These are phyloP conservation scores for Monilinia laxa DNA, from an alignment of 2,329 filamentous ascomycete genomes.

Conservation along the genomic window DNA sequence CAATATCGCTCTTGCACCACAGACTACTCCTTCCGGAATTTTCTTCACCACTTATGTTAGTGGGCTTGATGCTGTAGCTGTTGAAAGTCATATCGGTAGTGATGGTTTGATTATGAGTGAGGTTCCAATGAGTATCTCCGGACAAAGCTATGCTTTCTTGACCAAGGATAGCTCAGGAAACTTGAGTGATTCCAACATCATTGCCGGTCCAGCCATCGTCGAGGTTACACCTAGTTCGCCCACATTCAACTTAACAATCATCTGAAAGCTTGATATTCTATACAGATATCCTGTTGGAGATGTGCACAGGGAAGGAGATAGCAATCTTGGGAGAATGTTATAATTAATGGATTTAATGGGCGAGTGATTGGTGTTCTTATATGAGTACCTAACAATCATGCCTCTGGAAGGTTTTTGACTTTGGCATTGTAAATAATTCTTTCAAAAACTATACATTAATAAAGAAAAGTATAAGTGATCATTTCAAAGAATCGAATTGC, in stretches of 20 bases:
- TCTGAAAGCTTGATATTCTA: background rate
- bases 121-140: conserved; percentile 41
- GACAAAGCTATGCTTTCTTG: conserved; percentile 46
- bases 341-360: background rate
- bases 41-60: conserved; percentile 43
- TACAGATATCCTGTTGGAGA: background rate
- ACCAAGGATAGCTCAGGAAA: conserved; percentile 42
- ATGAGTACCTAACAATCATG: background rate
- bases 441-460: background rate
- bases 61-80: conserved; percentile 39
- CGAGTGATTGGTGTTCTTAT: background rate
- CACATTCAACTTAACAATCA: conserved; percentile 33
- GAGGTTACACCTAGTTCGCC: conserved; percentile 39
- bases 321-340: background rate
- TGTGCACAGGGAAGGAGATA: too few relatives aligned
- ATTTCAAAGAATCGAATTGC: too few relatives aligned
- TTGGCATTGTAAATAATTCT: background rate
- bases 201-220: conserved; percentile 43
- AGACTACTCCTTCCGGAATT: conserved; percentile 31
- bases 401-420: background rate
- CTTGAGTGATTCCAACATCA: conserved; percentile 43
- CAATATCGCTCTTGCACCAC: conserved; percentile 35
- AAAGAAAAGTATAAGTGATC: background rate
- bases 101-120: conserved; percentile 35
- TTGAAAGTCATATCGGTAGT: conserved; percentile 38